Conservation (phyloP, 768 basidiomycete species). For the Rossbeevera mucosa region DNA sequence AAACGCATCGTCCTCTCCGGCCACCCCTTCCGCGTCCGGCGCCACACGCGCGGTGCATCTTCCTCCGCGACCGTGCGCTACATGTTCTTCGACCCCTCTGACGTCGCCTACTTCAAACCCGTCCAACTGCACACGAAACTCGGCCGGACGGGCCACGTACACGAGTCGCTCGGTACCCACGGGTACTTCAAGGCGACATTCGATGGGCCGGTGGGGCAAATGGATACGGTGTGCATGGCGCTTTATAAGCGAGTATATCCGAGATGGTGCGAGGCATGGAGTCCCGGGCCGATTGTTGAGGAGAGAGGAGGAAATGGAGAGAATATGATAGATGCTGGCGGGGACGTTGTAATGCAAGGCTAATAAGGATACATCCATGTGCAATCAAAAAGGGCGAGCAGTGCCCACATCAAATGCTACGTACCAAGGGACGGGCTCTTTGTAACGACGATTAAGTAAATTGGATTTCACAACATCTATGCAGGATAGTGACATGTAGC, state of each 20-base stretch:
- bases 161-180: slow-evolving; percentile 91
- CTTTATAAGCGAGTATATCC: slow-evolving; percentile 95
- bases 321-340: neutral
- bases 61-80: slow-evolving; percentile 81
- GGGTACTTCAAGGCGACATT: slow-evolving; percentile 97
- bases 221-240: slow-evolving; percentile 96
- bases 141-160: slow-evolving; percentile 84
- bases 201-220: slow-evolving; percentile 88
- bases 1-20: slow-evolving; percentile 93
- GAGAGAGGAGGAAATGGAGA: too few relatives aligned
- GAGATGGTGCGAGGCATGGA: slow-evolving; percentile 68
- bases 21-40: slow-evolving; percentile 95
- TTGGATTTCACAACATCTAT: neutral
- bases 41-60: slow-evolving; percentile 56
- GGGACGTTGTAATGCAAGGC: slow-evolving; percentile 28
- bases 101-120: slow-evolving; percentile 89
- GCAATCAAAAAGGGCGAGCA: neutral
- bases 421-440: neutral
- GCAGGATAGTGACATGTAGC: neutral
- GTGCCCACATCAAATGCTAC: too few relatives aligned
- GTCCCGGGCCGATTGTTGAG: slow-evolving; percentile 11
- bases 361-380: neutral
- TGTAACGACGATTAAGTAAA: neutral
- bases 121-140: slow-evolving; percentile 91
- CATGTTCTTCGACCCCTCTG: slow-evolving; percentile 97